phyloP scores from a whole-genome alignment of 2,329 filamentous ascomycete species.

The Exophiala sp. region DNA sequence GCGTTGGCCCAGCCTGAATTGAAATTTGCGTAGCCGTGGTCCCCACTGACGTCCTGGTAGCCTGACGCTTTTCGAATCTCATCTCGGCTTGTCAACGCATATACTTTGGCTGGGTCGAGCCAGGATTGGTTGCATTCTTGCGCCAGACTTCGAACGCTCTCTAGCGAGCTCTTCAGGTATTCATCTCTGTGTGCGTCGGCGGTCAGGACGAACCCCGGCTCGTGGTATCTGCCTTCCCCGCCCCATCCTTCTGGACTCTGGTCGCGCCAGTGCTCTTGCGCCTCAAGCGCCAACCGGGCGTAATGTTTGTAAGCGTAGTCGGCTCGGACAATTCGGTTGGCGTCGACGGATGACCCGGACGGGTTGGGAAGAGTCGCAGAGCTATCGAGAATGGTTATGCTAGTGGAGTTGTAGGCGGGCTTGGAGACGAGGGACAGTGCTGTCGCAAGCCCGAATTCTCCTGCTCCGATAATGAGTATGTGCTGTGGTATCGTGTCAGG shows the following conservation, averaged over 20 bases:
- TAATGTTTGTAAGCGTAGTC: conserved; percentile 84
- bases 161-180: conserved; percentile 18
- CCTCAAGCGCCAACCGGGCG: conserved; percentile 66
- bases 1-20: conserved; percentile 47
- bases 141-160: conserved; percentile 26
- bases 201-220: conserved; percentile 43
- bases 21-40: conserved; percentile 45
- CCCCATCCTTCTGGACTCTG: conserved; percentile 35
- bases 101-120: conserved; percentile 39
- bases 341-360: conserved; percentile 58
- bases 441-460: conserved; percentile 64
- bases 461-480: conserved; percentile 64
- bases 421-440: conserved; percentile 68
- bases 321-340: conserved; percentile 60
- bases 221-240: conserved; percentile 41
- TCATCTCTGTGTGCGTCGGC: conserved; percentile 28
- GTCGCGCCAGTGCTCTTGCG: conserved; percentile 48
- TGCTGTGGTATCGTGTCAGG: conserved; percentile 11
- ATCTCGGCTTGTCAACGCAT: conserved; percentile 26
- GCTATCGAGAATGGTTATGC: conserved; percentile 58
- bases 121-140: conserved; percentile 31
- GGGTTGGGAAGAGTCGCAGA: conserved; percentile 54
- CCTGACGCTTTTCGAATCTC: conserved; percentile 23
- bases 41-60: conserved; percentile 22
- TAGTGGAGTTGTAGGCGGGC: conserved; percentile 21